A percentile compares a stretch with the other conserved stretches of the same genome.
These are phyloP conservation scores for Suhomyces ambrosiae DNA, from an alignment of 1,139 yeast genomes.

Conservation along the genomic window DNA sequence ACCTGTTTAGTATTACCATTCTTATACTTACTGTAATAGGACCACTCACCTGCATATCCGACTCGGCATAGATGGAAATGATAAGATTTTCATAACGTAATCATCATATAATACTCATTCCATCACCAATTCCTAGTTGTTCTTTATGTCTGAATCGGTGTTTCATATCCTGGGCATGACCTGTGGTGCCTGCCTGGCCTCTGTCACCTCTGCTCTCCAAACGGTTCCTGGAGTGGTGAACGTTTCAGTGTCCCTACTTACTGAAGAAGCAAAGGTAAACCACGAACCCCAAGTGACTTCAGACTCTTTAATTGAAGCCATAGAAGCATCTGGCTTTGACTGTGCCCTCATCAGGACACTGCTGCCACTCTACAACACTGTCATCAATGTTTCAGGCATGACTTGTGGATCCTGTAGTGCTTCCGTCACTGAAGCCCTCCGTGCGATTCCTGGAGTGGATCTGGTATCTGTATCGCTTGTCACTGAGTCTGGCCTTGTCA, in stretches of 20 bases:
- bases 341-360: constrained; percentile 20
- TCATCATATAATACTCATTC: constrained; percentile 1
- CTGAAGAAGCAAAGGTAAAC: constrained; percentile 38
- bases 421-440: constrained; percentile 59
- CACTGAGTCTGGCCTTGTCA: constrained; percentile 69
- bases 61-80: constrained; percentile 16
- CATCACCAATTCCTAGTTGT: background rate
- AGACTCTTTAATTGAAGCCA: constrained; percentile 20
- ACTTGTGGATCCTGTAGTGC: constrained; percentile 84
- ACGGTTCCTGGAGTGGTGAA: constrained; percentile 25
- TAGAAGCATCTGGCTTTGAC: constrained; percentile 44
- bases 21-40: no score
- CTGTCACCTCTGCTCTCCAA: constrained; percentile 30
- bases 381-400: constrained; percentile 60
- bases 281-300: constrained; percentile 19
- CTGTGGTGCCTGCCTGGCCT: constrained; percentile 39
- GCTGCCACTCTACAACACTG: constrained; percentile 11
- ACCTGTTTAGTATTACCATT: no score
- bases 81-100: constrained; percentile 13
- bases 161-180: constrained; percentile 38
- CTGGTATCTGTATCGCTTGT: constrained; percentile 65
- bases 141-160: constrained; percentile 4
- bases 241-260: constrained; percentile 37
- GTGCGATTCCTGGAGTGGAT: constrained; percentile 48
- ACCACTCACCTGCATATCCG: constrained; percentile 13